Conservation (phyloP, 768 basidiomycete species). For the Melanogaster broomeanus region DNA sequence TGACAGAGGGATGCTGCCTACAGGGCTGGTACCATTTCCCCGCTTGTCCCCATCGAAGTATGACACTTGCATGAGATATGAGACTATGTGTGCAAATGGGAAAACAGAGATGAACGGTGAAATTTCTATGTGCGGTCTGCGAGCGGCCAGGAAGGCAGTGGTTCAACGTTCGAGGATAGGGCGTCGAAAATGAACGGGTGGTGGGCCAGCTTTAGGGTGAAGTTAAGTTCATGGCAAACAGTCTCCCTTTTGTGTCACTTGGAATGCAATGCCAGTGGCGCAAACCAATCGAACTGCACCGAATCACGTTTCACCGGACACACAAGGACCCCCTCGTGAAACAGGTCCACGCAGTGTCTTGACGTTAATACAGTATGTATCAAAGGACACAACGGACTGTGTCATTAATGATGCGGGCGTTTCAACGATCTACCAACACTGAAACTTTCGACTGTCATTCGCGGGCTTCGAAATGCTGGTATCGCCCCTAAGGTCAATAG, state of each 20-base stretch:
- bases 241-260: neutral
- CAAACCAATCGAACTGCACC: neutral
- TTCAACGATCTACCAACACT: no score
- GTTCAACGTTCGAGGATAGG: neutral
- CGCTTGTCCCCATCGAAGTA: conserved; percentile 1
- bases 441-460: no score
- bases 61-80: neutral
- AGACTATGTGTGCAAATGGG: neutral
- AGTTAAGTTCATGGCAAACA: neutral
- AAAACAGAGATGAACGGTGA: no score
- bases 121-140: neutral
- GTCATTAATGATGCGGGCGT: no score
- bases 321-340: no score
- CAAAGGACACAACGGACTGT: no score
- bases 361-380: no score
- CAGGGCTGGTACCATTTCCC: neutral
- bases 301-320: no score
- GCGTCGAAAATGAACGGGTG: neutral
- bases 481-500: no score
- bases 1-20: neutral
- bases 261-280: neutral
- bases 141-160: neutral
- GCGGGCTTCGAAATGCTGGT: no score
- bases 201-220: no score
- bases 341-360: no score